phyloP scores from a whole-genome alignment of 495 filamentous ascomycete species.

The Talaromyces trachyspermus region DNA sequence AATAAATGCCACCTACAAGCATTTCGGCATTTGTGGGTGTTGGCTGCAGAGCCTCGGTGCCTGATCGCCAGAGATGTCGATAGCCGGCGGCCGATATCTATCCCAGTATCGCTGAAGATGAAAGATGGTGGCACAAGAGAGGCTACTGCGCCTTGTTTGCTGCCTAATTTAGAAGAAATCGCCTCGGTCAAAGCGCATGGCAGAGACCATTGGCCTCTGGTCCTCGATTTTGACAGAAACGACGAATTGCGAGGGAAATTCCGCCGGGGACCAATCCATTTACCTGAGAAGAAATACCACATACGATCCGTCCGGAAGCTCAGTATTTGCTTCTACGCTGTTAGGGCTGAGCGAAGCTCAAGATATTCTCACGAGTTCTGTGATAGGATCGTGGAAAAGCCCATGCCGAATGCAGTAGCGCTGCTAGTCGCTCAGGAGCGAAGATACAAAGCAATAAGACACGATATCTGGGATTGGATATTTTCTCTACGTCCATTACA shows the following conservation, averaged over 20 bases:
- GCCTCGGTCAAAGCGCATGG: slow-evolving; percentile 57
- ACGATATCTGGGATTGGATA: slow-evolving; percentile 63
- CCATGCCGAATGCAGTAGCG: slow-evolving; percentile 5
- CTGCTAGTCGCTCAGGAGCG: slow-evolving; percentile 13
- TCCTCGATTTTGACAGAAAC: slow-evolving; percentile 67
- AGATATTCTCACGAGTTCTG: slow-evolving; percentile 26
- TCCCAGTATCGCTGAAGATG: slow-evolving; percentile 57
- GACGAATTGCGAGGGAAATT: slow-evolving; percentile 61
- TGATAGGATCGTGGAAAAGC: not conserved
- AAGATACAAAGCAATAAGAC: slow-evolving; percentile 23
- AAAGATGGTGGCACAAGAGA: slow-evolving; percentile 37
- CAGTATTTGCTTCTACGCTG: slow-evolving; percentile 69
- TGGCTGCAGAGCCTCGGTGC: slow-evolving; percentile 85
- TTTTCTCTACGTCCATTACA: slow-evolving; percentile 57
- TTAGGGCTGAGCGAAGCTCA: slow-evolving; percentile 36
- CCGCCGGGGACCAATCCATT: slow-evolving; percentile 61
- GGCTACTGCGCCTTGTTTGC: slow-evolving; percentile 63
- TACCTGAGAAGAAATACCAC: slow-evolving; percentile 73
- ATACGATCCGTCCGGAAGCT: slow-evolving; percentile 53
- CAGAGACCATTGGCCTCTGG: slow-evolving; percentile 76
- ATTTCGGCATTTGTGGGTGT: slow-evolving; percentile 94
- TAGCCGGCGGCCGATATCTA: slow-evolving; percentile 65
- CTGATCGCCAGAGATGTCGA: slow-evolving; percentile 78
- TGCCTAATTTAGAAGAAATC: slow-evolving; percentile 72
- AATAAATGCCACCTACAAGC: slow-evolving; percentile 93